Percentiles rank a stretch among this genome's conserved stretches.
phyloP scores from a whole-genome alignment of 805 yeast genomes.

The Teunomyces atbi region DNA sequence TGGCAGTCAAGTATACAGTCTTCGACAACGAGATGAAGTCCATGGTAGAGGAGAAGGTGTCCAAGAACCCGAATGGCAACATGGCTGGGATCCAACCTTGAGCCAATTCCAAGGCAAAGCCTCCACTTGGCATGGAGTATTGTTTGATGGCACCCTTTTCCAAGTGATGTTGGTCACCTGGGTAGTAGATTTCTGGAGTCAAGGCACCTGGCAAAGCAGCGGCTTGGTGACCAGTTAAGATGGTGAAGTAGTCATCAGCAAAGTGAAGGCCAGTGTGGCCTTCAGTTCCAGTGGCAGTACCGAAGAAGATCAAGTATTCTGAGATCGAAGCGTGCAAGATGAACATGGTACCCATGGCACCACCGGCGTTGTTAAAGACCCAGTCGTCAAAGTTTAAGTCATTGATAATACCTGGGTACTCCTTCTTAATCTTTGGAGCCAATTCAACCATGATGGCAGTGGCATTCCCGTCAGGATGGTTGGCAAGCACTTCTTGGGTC shows the following conservation, averaged over 20 bases:
- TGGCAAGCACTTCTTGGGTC: conserved; percentile 52
- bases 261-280: conserved; percentile 96
- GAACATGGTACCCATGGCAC: conserved; percentile 97
- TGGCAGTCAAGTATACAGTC: conserved; percentile 74
- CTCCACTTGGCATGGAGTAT: conserved; percentile 77
- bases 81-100: conserved; percentile 99
- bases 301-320: conserved; percentile 91
- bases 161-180: conserved; percentile 87
- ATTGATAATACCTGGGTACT: conserved; percentile 75
- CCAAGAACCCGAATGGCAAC: conserved; percentile 94
- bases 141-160: conserved; percentile 74
- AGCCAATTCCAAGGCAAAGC: conserved; percentile 91
- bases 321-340: conserved; percentile 91
- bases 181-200: conserved; percentile 66
- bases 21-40: conserved; percentile 67
- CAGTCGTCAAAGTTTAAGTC: conserved; percentile 76
- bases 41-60: conserved; percentile 73
- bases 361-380: conserved; percentile 98
- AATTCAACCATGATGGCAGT: conserved; percentile 63
- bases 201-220: conserved; percentile 70
- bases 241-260: conserved; percentile 97
- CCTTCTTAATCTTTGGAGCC: conserved; percentile 53
- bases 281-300: conserved; percentile 91
- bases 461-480: conserved; percentile 56
- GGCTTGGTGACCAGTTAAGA: conserved; percentile 71